Conservation (phyloP, 768 basidiomycete genomes). For the Lentinula lateritia region DNA sequence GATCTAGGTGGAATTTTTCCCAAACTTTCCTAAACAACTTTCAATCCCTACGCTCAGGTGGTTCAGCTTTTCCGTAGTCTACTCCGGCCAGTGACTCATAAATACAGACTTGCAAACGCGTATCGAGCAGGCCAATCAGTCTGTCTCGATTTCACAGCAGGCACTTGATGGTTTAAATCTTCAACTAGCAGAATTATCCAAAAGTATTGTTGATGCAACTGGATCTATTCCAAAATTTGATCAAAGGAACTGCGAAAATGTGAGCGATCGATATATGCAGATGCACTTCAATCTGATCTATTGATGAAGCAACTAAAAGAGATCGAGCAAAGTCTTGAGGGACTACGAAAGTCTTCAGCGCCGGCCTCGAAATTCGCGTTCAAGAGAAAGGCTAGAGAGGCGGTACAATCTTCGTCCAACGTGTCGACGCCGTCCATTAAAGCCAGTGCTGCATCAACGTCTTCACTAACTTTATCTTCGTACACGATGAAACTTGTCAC, state of each 20-base stretch:
- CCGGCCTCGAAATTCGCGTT: constrained; percentile 66
- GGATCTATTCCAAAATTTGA: constrained; percentile 67
- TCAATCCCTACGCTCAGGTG: constrained; percentile 34
- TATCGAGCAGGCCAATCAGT: constrained; percentile 30
- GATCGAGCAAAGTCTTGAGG: constrained; percentile 52
- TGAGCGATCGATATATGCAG: constrained; percentile 25
- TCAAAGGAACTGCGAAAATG: constrained; percentile 65
- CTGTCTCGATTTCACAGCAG: constrained; percentile 26
- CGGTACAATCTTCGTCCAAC: constrained; percentile 11
- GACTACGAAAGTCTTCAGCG: constrained; percentile 21
- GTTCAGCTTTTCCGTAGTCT: constrained; percentile 9
- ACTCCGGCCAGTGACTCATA: not conserved
- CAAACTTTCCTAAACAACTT: constrained; percentile 47
- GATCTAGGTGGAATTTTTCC: constrained; percentile 34
- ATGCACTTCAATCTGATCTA: constrained; percentile 9
- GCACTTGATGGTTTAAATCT: constrained; percentile 37
- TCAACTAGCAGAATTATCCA: constrained; percentile 55
- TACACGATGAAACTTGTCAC: constrained; percentile 44
- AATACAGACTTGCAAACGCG: constrained; percentile 23
- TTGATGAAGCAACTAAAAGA: constrained; percentile 56
- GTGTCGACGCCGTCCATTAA: not conserved
- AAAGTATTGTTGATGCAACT: constrained; percentile 57
- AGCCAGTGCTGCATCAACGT: not conserved
- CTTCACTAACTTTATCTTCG: constrained; percentile 32
- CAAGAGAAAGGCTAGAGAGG: constrained; percentile 38